A percentile compares a stretch with the other conserved stretches of the same genome.
These are phyloP conservation scores for Pythium monospermum DNA, from an alignment of 352 stramenopile species.

Conservation along the genomic window DNA sequence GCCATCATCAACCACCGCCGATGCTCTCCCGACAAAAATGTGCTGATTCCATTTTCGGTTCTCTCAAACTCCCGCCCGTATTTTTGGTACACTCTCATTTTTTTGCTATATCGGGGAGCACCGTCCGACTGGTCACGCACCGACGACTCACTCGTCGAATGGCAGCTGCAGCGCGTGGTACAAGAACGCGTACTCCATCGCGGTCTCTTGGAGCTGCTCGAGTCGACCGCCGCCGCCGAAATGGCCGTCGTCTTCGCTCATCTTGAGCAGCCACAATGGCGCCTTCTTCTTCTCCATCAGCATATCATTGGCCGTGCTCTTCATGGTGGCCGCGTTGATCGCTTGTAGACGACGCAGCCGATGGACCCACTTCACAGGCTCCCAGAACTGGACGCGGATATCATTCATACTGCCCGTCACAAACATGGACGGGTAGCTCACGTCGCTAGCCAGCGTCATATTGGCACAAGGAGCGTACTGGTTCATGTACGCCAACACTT, in stretches of 20 bases:
- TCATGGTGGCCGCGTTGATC: not conserved
- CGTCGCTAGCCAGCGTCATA: conserved; percentile 29
- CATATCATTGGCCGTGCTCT: not conserved
- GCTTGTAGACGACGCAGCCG: conserved; percentile 55
- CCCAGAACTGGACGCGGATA: conserved; percentile 80
- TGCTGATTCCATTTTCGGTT: too few relatives aligned
- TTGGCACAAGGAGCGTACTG: conserved; percentile 84
- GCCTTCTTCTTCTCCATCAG: conserved; percentile 23
- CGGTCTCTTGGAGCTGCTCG: conserved; percentile 72
- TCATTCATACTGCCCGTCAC: conserved; percentile 83
- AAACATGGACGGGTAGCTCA: conserved; percentile 71
- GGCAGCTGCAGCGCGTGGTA: conserved; percentile 60
- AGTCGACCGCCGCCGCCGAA: conserved; percentile 72
- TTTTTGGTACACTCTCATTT: conserved; percentile 1
- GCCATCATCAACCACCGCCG: too few relatives aligned
- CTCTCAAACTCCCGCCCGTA: too few relatives aligned
- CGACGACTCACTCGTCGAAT: conserved; percentile 20
- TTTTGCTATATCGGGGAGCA: too few relatives aligned
- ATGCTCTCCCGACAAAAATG: too few relatives aligned
- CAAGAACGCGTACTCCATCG: conserved; percentile 83
- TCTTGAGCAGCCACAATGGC: conserved; percentile 51
- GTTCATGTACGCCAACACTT: conserved; percentile 59
- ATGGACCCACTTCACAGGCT: conserved; percentile 84
- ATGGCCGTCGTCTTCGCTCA: conserved; percentile 78
- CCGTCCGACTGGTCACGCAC: too few relatives aligned